These are phyloP conservation scores for Ceratocystis smalleyi DNA, from an alignment of 2,329 filamentous ascomycete genomes.

Conservation along the genomic window DNA sequence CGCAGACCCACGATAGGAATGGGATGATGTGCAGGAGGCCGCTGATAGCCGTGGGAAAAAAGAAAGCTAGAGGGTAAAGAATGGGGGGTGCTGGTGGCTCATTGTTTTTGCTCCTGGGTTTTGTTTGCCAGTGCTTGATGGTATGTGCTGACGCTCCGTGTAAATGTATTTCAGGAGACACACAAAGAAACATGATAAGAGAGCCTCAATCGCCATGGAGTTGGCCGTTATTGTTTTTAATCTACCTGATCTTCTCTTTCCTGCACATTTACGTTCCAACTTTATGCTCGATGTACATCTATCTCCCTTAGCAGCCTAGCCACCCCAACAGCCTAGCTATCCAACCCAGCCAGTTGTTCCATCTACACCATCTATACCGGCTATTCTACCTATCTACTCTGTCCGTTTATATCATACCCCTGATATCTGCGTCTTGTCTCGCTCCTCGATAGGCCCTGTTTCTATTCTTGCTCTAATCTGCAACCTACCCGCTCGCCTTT, in stretches of 20 bases:
- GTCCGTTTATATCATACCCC: neutral
- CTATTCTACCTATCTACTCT: neutral
- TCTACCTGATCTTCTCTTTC: neutral
- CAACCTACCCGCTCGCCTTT: neutral
- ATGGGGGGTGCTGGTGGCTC: neutral
- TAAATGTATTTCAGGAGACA: constrained; percentile 1
- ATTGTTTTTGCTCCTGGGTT: neutral
- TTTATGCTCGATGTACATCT: too few relatives aligned
- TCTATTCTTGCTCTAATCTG: neutral
- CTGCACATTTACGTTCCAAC: neutral
- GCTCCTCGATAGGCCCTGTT: neutral
- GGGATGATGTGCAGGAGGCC: neutral
- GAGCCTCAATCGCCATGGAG: neutral
- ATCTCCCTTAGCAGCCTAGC: too few relatives aligned
- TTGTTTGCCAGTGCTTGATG: neutral
- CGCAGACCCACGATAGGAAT: neutral
- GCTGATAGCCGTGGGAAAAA: neutral
- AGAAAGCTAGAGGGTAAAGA: neutral
- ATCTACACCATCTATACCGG: too few relatives aligned
- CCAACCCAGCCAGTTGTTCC: too few relatives aligned
- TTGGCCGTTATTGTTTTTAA: neutral
- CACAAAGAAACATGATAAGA: neutral
- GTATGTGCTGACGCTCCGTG: neutral
- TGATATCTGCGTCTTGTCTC: neutral
- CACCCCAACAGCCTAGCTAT: too few relatives aligned